Base-by-base conservation (phyloP, 2,329 filamentous ascomycete genomes). In the Samsoniella hepiali region DNA sequence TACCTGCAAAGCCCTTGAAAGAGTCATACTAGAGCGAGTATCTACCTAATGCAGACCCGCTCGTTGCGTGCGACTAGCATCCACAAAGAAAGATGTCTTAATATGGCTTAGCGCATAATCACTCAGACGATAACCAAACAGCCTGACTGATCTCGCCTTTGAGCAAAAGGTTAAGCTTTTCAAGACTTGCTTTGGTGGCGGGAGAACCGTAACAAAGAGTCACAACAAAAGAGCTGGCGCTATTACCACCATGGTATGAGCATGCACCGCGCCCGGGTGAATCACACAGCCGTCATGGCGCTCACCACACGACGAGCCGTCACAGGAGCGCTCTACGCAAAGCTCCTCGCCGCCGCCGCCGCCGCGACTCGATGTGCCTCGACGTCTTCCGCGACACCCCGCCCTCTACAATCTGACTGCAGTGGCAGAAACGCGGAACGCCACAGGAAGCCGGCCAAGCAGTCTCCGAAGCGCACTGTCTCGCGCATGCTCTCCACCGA, bases 221-320 rank as follows among this genome's bases (percentile, higher is more conserved):
- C 59, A 62, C 29, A 40, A n/a, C n/a, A 31, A n/a, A 27, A 27
- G 17, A 42, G 27, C 38, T 29, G 29, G n/a, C 31, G 42, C 22
- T 49, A 31, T 60, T 60, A 29, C 47, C 60, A 62, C 51, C 31
- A 62, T 62, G 60, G 42, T 11, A 62, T 62, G 60, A 62, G 11
- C 22, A 62, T 56, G 51, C 13, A 15, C 42, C 50, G 22, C 53
- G 34, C 29, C 17, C 44, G 53, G 53, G 51, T 62, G 60, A 62
- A 50, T 50, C 60, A 40, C 27, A 38, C 60, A 34, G 31, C 51
- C 44, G 13, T 44, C 34, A 27, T 27, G 51, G 51, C 44, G 22
- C 49, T 55, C 40, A 10, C 60, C 13, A 22, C 34, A 34, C 58
- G 17, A 55, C 29, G 34, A 22, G 32, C 45, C 1, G 13, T 62